Conservation (phyloP, 495 filamentous ascomycete species). For the Massariosphaeria phaeospora region DNA sequence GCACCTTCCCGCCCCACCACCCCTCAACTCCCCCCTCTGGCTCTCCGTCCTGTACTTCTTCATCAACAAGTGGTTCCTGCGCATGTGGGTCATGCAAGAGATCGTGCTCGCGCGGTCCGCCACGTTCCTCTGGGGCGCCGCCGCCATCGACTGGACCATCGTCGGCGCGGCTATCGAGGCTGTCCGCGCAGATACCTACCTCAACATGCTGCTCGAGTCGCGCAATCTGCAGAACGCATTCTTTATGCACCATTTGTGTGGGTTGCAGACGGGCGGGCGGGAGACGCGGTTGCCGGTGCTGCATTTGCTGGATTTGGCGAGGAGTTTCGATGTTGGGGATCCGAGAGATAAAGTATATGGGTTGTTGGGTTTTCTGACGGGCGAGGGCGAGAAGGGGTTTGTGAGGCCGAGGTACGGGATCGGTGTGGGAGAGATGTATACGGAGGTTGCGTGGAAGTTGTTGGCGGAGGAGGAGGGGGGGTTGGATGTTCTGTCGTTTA, state of each 20-base stretch:
- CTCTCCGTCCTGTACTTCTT: conserved; percentile 6
- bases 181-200: conserved; percentile 1
- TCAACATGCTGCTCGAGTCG: not conserved
- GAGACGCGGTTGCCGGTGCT: conserved; percentile 14
- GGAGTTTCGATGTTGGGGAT: conserved; percentile 22
- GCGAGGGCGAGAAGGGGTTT: conserved; percentile 7
- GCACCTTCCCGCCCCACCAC: not conserved
- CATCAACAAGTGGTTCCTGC: conserved; percentile 21
- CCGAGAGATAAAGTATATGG: conserved; percentile 29
- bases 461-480: not conserved
- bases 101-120: conserved; percentile 20
- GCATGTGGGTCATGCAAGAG: conserved; percentile 32
- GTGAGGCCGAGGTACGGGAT: conserved; percentile 16
- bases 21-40: conserved; percentile 1
- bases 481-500: conserved; percentile 15
- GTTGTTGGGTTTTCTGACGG: conserved; percentile 27
- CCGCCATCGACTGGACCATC: conserved; percentile 10
- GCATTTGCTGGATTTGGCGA: conserved; percentile 22
- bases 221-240: conserved; percentile 23
- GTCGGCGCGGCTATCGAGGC: conserved; percentile 10
- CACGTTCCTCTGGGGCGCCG: conserved; percentile 20
- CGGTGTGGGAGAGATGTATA: conserved; percentile 3
- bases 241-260: conserved; percentile 23
- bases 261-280: not conserved
- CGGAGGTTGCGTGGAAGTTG: not conserved